Percentiles rank a stretch among this genome's conserved stretches.
Evolutionary conservation across 2,329 filamentous ascomycete species (phyloP).

Genomic region (Cordyceps cicadae): DNA sequence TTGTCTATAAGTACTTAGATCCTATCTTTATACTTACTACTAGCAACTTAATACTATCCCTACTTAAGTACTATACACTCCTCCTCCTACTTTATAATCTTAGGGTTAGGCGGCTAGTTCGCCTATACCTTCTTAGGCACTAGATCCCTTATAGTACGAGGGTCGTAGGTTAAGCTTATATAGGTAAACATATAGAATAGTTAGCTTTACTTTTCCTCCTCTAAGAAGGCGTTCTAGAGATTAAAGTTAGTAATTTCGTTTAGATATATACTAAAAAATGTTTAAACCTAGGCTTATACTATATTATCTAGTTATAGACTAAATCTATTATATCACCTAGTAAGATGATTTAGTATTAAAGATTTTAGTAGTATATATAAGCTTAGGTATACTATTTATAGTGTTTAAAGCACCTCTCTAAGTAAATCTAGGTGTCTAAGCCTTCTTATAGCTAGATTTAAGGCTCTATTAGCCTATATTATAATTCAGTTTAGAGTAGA

Average conservation of each 20-base stretch:
- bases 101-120: slow-evolving; percentile 18
- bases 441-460: slow-evolving; percentile 16
- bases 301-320: slow-evolving; percentile 23
- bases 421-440: slow-evolving; percentile 13
- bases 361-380: neutral
- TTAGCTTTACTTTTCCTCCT: slow-evolving; percentile 17
- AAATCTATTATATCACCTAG: slow-evolving; percentile 19
- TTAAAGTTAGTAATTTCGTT: slow-evolving; percentile 23
- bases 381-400: slow-evolving; percentile 16
- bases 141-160: slow-evolving; percentile 21
- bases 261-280: slow-evolving; percentile 21
- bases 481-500: slow-evolving; percentile 21
- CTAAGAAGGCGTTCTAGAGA: slow-evolving; percentile 22
- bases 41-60: slow-evolving; percentile 19
- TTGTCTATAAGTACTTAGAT: slow-evolving; percentile 18
- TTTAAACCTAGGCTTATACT: slow-evolving; percentile 21
- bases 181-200: slow-evolving; percentile 18
- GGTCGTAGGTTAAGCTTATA: slow-evolving; percentile 22
- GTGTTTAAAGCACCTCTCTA: slow-evolving; percentile 19
- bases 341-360: slow-evolving; percentile 2
- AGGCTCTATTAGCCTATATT: slow-evolving; percentile 21
- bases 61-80: slow-evolving; percentile 17
- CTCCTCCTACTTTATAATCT: slow-evolving; percentile 19
- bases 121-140: slow-evolving; percentile 23
- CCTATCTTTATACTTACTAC: slow-evolving; percentile 17